A percentile compares a stretch with the other conserved stretches of the same genome.
Conservation (phyloP, 2,329 filamentous ascomycete genomes). For the Curvularia hawaiiensis region DNA sequence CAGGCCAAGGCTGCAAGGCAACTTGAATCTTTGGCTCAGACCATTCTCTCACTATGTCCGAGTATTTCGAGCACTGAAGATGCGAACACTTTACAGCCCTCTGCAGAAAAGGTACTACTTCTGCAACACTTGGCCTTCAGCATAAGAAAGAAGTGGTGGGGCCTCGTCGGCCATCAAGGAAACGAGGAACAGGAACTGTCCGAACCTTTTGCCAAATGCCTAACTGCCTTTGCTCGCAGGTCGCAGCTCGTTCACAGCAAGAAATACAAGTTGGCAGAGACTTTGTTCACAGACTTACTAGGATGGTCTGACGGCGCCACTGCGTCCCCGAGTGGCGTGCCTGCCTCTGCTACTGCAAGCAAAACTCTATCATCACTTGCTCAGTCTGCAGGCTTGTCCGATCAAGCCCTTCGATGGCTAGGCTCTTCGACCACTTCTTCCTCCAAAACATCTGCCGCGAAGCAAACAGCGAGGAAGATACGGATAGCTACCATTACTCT, state of each 20-base stretch:
- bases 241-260: conserved; percentile 41
- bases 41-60: conserved; percentile 68
- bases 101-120: conserved; percentile 63
- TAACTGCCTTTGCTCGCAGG: conserved; percentile 65
- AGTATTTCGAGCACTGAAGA: conserved; percentile 70
- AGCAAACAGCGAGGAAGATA: conserved; percentile 30
- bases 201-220: conserved; percentile 67
- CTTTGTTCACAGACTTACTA: conserved; percentile 31
- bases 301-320: conserved; percentile 6
- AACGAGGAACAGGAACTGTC: conserved; percentile 68
- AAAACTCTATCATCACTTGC: conserved; percentile 42
- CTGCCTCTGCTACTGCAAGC: conserved; percentile 9
- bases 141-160: conserved; percentile 69
- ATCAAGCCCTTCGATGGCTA: conserved; percentile 44
- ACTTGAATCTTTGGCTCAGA: conserved; percentile 69
- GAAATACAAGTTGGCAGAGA: conserved; percentile 49
- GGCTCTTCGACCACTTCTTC: conserved; percentile 19
- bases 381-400: conserved; percentile 39
- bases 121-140: conserved; percentile 69
- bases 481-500: conserved; percentile 41
- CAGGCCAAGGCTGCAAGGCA: conserved; percentile 66
- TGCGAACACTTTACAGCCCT: conserved; percentile 61
- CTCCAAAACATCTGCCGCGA: conserved; percentile 28
- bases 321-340: background rate
- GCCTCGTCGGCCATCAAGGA: conserved; percentile 62